Percentiles rank a stretch among this genome's conserved stretches.
phyloP scores from a whole-genome alignment of 108 stramenopile species.

The Discostella pseudostelligera region DNA sequence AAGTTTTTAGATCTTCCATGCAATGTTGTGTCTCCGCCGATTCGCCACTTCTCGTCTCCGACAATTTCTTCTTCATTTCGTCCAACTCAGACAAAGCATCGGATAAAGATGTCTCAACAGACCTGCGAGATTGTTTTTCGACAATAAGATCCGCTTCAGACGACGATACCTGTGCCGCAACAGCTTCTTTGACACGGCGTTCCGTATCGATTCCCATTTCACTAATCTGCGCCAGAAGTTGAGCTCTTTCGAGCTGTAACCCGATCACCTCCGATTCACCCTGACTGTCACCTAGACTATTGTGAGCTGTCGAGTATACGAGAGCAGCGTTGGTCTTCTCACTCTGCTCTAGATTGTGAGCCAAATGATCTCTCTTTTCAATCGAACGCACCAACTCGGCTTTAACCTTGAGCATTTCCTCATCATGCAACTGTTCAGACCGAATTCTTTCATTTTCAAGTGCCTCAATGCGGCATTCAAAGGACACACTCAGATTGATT shows the following conservation, averaged over 20 bases:
- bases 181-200: slow-evolving; percentile 64
- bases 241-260: slow-evolving; percentile 74
- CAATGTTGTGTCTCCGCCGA: slow-evolving; percentile 9
- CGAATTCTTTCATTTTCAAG: slow-evolving; percentile 65
- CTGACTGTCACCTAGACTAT: slow-evolving; percentile 25
- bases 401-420: slow-evolving; percentile 58
- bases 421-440: slow-evolving; percentile 50
- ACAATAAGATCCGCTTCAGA: slow-evolving; percentile 72
- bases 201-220: slow-evolving; percentile 63
- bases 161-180: slow-evolving; percentile 62
- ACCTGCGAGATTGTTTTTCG: slow-evolving; percentile 63
- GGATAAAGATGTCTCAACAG: slow-evolving; percentile 53
- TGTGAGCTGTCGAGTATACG: slow-evolving; percentile 27
- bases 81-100: slow-evolving; percentile 53
- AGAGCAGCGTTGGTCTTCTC: slow-evolving; percentile 74
- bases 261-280: slow-evolving; percentile 53
- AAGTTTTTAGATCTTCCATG: slow-evolving; percentile 16
- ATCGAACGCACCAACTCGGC: slow-evolving; percentile 58
- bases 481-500: slow-evolving; percentile 55
- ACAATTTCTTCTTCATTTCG: slow-evolving; percentile 24
- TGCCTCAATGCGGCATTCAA: slow-evolving; percentile 70
- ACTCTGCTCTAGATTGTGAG: slow-evolving; percentile 62
- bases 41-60: neutral
- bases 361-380: slow-evolving; percentile 69
- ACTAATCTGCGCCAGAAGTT: slow-evolving; percentile 58